Percentiles rank a stretch among this genome's conserved stretches.
These are phyloP conservation scores for Arthrobotrys iridis DNA, from an alignment of 2,329 filamentous ascomycete genomes.

Conservation along the genomic window DNA sequence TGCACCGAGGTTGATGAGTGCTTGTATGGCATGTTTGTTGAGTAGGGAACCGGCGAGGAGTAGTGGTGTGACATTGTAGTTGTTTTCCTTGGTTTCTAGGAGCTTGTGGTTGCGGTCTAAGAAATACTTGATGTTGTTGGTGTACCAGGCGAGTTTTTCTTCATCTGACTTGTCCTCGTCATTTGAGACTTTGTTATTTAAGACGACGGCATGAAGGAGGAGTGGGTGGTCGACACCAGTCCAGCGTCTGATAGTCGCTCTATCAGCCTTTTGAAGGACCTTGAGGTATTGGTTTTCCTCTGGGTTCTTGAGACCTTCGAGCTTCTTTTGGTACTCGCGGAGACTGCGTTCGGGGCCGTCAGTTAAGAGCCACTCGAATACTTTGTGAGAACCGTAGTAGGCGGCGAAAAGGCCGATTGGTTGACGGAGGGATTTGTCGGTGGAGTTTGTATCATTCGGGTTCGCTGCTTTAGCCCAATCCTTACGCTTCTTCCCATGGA, in stretches of 20 bases:
- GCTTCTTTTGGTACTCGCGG: slow-evolving; percentile 50
- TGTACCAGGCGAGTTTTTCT: slow-evolving; percentile 52
- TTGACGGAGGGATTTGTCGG: slow-evolving; percentile 66
- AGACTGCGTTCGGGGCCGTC: slow-evolving; percentile 72
- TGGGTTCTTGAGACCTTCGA: slow-evolving; percentile 33
- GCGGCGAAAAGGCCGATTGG: slow-evolving; percentile 69
- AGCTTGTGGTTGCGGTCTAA: slow-evolving; percentile 70
- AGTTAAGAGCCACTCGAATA: slow-evolving; percentile 80
- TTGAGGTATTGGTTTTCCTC: slow-evolving; percentile 41
- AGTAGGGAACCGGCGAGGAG: slow-evolving; percentile 72
- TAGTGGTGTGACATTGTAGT: slow-evolving; percentile 72
- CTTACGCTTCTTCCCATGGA: slow-evolving; percentile 76
- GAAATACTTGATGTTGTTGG: slow-evolving; percentile 69
- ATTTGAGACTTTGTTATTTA: slow-evolving; percentile 55
- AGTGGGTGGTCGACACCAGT: slow-evolving; percentile 55
- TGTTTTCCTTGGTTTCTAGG: slow-evolving; percentile 70
- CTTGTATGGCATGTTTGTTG: slow-evolving; percentile 67
- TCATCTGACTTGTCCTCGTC: slow-evolving; percentile 43
- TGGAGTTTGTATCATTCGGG: slow-evolving; percentile 61
- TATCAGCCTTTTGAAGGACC: slow-evolving; percentile 48
- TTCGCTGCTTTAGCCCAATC: slow-evolving; percentile 78
- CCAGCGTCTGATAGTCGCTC: slow-evolving; percentile 54
- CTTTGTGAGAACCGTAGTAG: slow-evolving; percentile 69
- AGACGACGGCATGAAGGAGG: slow-evolving; percentile 56
- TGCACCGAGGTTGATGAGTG: slow-evolving; percentile 73